Evolutionary conservation across 768 basidiomycete species (phyloP).

Genomic region (Candolleomyces efflorescens): DNA sequence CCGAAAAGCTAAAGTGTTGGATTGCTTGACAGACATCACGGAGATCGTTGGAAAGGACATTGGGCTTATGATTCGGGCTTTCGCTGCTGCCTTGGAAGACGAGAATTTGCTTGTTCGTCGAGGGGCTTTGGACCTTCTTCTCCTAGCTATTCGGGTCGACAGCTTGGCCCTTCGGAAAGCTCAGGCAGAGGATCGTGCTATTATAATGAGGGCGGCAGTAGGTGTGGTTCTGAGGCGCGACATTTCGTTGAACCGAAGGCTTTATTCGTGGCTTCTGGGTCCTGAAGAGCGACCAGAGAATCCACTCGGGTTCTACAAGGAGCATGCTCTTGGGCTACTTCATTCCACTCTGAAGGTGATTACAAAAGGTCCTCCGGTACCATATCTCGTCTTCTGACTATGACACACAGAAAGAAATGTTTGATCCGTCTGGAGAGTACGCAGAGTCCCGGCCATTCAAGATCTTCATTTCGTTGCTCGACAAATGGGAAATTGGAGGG

Average conservation of each 20-base stretch:
- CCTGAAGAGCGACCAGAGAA: constrained; percentile 71
- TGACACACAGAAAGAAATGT: constrained; percentile 65
- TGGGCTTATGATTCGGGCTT: constrained; percentile 92
- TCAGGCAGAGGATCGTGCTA: constrained; percentile 65
- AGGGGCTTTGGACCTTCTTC: constrained; percentile 78
- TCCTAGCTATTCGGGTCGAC: constrained; percentile 72
- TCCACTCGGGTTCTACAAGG: constrained; percentile 67
- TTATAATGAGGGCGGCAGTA: constrained; percentile 83
- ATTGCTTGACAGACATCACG: constrained; percentile 47
- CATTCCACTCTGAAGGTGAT: constrained; percentile 62
- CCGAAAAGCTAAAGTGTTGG: not conserved
- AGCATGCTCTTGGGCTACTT: constrained; percentile 71
- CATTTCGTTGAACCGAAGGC: constrained; percentile 84
- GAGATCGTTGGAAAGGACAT: constrained; percentile 78
- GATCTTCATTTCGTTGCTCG: constrained; percentile 89
- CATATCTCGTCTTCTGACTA: not conserved
- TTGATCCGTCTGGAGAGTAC: constrained; percentile 64
- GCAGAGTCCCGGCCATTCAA: constrained; percentile 87
- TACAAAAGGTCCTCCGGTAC: too few relatives aligned
- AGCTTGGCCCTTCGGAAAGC: constrained; percentile 67
- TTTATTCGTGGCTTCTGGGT: constrained; percentile 93
- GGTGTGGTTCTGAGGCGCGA: constrained; percentile 91
- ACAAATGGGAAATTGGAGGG: constrained; percentile 95
- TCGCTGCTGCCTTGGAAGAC: constrained; percentile 88
- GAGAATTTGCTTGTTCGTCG: constrained; percentile 89